Percentiles rank a stretch among this genome's conserved stretches.
Conservation (phyloP, 345 rosid genomes). For the Populus simonii region DNA sequence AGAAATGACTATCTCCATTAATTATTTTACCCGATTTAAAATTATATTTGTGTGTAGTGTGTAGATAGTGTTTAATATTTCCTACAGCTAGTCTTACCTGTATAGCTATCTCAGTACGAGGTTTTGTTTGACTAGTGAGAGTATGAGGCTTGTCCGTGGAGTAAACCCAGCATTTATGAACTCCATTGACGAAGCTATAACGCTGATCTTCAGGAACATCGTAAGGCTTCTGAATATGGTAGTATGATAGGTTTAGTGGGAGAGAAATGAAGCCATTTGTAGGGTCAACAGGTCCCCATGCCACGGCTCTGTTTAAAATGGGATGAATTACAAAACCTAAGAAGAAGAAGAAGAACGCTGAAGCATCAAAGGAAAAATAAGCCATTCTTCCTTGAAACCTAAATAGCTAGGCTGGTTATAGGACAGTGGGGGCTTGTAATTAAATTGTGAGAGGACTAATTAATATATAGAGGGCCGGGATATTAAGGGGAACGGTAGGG, state of each 20-base stretch:
- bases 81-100: neutral
- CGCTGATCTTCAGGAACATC: neutral
- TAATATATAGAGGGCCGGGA: no score
- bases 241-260: neutral
- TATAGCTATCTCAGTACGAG: slow-evolving; percentile 26
- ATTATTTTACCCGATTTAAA: no score
- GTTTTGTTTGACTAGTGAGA: slow-evolving; percentile 15
- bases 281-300: neutral
- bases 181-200: slow-evolving; percentile 8
- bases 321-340: neutral
- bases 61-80: no score
- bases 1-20: no score
- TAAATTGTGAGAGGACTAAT: no score
- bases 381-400: no score
- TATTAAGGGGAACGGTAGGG: no score
- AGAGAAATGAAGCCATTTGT: slow-evolving; percentile 5
- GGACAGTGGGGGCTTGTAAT: no score
- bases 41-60: no score
- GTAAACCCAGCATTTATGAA: slow-evolving; percentile 13
- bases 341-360: neutral
- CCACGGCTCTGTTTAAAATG: neutral
- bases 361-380: no score
- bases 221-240: slow-evolving; percentile 8
- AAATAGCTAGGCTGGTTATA: no score
- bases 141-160: slow-evolving; percentile 29